Conservation (phyloP, 768 basidiomycete genomes). For the Suillus americanus region DNA sequence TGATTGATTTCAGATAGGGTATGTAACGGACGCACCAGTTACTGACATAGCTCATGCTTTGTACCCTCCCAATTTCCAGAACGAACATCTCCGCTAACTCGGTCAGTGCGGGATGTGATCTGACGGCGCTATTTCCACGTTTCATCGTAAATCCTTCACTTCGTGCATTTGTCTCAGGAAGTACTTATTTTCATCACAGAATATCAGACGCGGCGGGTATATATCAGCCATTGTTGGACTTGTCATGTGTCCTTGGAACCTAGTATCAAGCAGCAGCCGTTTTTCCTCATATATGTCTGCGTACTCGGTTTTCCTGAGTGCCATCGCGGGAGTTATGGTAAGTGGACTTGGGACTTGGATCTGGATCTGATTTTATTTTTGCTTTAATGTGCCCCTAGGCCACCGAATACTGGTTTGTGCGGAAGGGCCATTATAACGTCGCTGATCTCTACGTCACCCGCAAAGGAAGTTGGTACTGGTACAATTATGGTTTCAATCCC, state of each 20-base stretch:
- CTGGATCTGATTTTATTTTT: no score
- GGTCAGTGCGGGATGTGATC: conserved; percentile 74
- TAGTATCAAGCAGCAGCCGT: conserved; percentile 63
- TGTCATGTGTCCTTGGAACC: conserved; percentile 70
- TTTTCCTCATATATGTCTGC: conserved; percentile 79
- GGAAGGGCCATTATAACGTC: conserved; percentile 62
- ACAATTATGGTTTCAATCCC: conserved; percentile 68
- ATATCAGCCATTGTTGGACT: conserved; percentile 70
- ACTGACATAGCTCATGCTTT: conserved; percentile 17
- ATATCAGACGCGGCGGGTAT: conserved; percentile 78
- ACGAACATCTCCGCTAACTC: conserved; percentile 79
- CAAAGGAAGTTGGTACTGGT: conserved; percentile 66
- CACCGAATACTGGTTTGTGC: conserved; percentile 70
- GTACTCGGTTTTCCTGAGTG: conserved; percentile 74
- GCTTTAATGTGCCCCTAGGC: conserved; percentile 39
- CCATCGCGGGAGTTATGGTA: conserved; percentile 78
- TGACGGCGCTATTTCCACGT: conserved; percentile 70
- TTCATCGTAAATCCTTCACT: conserved; percentile 49
- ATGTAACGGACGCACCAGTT: not conserved
- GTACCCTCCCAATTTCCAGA: not conserved
- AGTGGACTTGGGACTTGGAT: not conserved
- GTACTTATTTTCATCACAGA: conserved; percentile 34
- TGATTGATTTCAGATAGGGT: conserved; percentile 7
- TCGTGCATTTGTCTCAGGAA: not conserved
- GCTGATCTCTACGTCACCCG: conserved; percentile 60